Evolutionary conservation across 257 asterid species (phyloP).

Genomic region (Ilex asprella): DNA sequence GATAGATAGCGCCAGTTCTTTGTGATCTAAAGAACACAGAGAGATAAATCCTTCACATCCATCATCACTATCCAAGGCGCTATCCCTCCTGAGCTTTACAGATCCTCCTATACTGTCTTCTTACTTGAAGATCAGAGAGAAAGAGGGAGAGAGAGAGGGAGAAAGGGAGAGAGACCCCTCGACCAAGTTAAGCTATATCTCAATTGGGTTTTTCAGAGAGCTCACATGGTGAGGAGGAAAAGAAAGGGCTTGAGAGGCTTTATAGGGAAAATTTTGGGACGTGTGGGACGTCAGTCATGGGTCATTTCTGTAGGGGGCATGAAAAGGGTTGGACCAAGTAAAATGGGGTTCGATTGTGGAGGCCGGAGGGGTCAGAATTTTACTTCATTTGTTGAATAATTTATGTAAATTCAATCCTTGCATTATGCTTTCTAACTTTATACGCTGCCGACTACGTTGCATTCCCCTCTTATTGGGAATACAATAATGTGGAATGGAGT

Average conservation of each 20-base stretch:
- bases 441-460: conserved; percentile 28
- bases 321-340: conserved; percentile 12
- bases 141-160: neutral
- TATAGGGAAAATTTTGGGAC: conserved; percentile 23
- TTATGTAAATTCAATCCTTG: neutral
- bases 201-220: neutral
- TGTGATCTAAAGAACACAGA: neutral
- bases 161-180: neutral
- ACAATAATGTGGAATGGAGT: too few species aligned
- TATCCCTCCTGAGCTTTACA: conserved; percentile 97
- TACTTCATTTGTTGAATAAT: neutral
- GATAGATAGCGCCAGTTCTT: conserved; percentile 76
- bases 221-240: conserved; percentile 17
- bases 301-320: conserved; percentile 10
- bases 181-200: neutral
- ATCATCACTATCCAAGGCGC: conserved; percentile 35
- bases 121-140: neutral
- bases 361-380: neutral
- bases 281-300: neutral
- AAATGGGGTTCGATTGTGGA: conserved; percentile 7
- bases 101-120: conserved; percentile 38
- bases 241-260: conserved; percentile 20
- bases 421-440: conserved; percentile 3
- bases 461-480: neutral
- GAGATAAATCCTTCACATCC: neutral